Percentiles rank a stretch among this genome's conserved stretches.
These are phyloP conservation scores for Thymus quinquecostatus DNA, from an alignment of 257 asterid species.

Conservation along the genomic window DNA sequence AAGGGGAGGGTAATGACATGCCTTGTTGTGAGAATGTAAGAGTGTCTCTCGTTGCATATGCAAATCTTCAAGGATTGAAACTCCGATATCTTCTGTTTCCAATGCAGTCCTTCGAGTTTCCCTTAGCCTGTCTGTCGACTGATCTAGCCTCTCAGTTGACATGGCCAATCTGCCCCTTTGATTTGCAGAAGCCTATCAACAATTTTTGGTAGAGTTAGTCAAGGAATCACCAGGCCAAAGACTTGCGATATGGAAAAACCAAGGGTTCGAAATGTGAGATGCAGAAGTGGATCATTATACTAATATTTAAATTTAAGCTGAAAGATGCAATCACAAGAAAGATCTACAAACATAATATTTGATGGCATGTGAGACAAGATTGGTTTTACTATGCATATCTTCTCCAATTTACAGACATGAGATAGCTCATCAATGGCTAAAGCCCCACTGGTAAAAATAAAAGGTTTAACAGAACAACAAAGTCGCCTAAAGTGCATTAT, in stretches of 20 bases:
- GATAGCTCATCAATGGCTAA: slow-evolving; percentile 1
- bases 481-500: neutral
- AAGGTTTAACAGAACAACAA: neutral
- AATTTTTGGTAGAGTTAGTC: slow-evolving; percentile 22
- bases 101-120: slow-evolving; percentile 82
- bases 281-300: slow-evolving; percentile 3
- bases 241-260: neutral
- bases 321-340: slow-evolving; percentile 16
- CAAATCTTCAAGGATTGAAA: slow-evolving; percentile 85
- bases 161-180: slow-evolving; percentile 77
- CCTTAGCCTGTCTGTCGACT: slow-evolving; percentile 75
- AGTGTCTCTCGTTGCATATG: slow-evolving; percentile 95
- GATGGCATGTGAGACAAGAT: neutral
- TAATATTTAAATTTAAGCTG: neutral
- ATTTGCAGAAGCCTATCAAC: slow-evolving; percentile 72
- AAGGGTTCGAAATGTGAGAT: neutral
- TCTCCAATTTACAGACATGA: slow-evolving; percentile 1
- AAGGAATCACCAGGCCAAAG: slow-evolving; percentile 19
- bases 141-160: slow-evolving; percentile 88
- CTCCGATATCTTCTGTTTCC: slow-evolving; percentile 92
- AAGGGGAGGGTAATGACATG: slow-evolving; percentile 33
- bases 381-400: neutral
- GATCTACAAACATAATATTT: neutral
- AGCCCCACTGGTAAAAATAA: neutral
- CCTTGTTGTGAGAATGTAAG: slow-evolving; percentile 83